Evolutionary conservation across 495 filamentous ascomycete genomes (phyloP), one percentile per base, ranked within the genome.

Genomic region (Hapsidospora chrysogenum): DNA sequence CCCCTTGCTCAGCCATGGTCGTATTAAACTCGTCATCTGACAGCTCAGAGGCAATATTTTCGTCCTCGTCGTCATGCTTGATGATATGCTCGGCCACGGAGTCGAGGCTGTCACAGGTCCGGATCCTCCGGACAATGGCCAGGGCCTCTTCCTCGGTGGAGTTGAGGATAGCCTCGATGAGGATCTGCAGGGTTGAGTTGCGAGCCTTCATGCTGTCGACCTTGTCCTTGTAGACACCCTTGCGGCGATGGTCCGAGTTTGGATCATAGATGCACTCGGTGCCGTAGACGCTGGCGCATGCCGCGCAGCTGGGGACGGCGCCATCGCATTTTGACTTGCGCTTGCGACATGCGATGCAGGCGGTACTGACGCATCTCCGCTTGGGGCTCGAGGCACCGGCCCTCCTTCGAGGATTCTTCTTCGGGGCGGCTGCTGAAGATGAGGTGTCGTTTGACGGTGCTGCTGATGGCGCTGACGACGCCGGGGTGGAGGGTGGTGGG

Each of bases 251-350:
- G 53, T 97, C 89, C 37, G 83, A 89, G 49, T 83, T 92, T 4
- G 85, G 89, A 51, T 96, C 92, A 63, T 96, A 97, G 33, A 92
- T 64, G 55, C 85, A 85, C 43, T 78, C 75, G 28, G 89, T 96
- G 40, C 86, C 79, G 48, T 97, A 97, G 27, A 97, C 92, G 31
- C 84, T 92, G 17, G 83, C 72, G 56, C 89, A 97, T 17, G 89
- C 89, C 13, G 89, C 85, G 49, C 89, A 97, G 43, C 81, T 84
- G 3, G 89, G 89, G 2, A 78, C 68, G 25, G 86, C 83, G 34
- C 89, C 92, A 56, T 97, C 92, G 55, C 89, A 96, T 74, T 93
- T 92, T 30, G 80, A 86, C 51, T 93, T 93, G 31, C 85, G 63
- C 45, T 72, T 74, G n/a, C 87, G 74, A 50, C 85, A 93, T 14